Evolutionary conservation across 495 filamentous ascomycete species (phyloP).

Genomic region (Xylaria flabelliformis): DNA sequence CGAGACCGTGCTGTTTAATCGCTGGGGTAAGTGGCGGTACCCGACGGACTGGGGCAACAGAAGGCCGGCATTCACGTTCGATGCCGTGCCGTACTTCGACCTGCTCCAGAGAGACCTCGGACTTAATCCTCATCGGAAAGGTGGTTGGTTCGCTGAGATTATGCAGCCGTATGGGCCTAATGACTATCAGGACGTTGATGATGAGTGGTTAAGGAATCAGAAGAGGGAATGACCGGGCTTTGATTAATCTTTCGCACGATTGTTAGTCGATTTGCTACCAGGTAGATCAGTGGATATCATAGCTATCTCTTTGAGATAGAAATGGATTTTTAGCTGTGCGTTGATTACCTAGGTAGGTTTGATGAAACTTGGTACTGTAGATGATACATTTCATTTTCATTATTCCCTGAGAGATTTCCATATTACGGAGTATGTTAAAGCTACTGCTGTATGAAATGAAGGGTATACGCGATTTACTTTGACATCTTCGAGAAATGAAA

Average conservation of each 20-base stretch:
- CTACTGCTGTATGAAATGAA: background rate
- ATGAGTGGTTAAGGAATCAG: slow-evolving; percentile 53
- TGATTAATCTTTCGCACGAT: background rate
- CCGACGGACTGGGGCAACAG: slow-evolving; percentile 66
- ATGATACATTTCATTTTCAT: background rate
- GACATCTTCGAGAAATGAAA: too few species aligned
- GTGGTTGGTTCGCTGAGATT: slow-evolving; percentile 54
- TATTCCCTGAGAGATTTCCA: background rate
- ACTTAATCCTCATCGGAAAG: slow-evolving; percentile 49
- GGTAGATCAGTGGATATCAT: background rate
- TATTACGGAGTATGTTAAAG: background rate
- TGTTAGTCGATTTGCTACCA: background rate
- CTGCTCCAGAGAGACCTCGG: slow-evolving; percentile 72
- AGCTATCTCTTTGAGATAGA: background rate
- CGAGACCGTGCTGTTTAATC: slow-evolving; percentile 67
- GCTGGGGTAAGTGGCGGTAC: slow-evolving; percentile 73
- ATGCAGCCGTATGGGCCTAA: slow-evolving; percentile 62
- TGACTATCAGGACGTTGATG: slow-evolving; percentile 67
- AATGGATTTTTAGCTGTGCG: background rate
- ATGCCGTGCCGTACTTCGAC: slow-evolving; percentile 77
- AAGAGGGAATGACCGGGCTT: background rate
- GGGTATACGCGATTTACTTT: background rate
- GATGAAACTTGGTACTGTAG: background rate
- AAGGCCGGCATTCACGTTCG: slow-evolving; percentile 76
- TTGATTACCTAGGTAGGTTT: background rate